Base-by-base conservation (phyloP, 2,329 filamentous ascomycete genomes). In the Aspergillus pseudoviridinutans region DNA sequence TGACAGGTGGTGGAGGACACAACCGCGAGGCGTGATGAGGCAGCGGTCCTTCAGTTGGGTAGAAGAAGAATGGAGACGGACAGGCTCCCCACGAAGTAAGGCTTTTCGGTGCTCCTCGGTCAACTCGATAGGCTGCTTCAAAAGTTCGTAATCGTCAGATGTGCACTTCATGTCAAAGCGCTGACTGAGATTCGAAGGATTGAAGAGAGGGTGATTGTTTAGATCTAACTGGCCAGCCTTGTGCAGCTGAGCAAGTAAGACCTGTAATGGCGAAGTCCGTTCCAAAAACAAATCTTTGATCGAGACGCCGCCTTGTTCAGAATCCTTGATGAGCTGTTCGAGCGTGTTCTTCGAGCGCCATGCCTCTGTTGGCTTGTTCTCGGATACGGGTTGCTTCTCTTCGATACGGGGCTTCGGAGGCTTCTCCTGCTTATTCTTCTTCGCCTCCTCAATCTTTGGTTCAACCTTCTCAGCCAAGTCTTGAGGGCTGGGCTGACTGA, bases 1-100 rank as follows among this genome's bases (percentile, higher is more conserved):
- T 4, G 74, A 74, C 12, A 81, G 63, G 61, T 80, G 77, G 47
- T 74, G 73, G 25, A 80, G 66, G 3, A 79, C 71, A 54, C 72
- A 75, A 2, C 78, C 78, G 25, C 72, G 70, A 12, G 79, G 78
- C 10, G 74, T 79, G 53, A 80, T 75, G 27, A 80, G 64, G 53
- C 75, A 76, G 38, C 75, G 71, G 28, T 72, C 67, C 53, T 78
- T 76, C n/a, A 78, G 64, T 44, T 69, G 62, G 32, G 66, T 67
- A 29, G 69, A 69, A 6, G 72, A 69, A 10, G 65, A 60, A 14
- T 74, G 72, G 41, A 78, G 63, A 27, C 72, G 72, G 42, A 80
- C 67, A 4, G 75, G 69, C 57, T 78, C 71, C 24, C 78, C 78
- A 28, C 73, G 72, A 24, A 74, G 69, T 17, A 79, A 59, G 22